A percentile compares a stretch with the other conserved stretches of the same genome.
Evolutionary conservation across 2,329 filamentous ascomycete genomes (phyloP).

Genomic region (Rutstroemia sydowiana): DNA sequence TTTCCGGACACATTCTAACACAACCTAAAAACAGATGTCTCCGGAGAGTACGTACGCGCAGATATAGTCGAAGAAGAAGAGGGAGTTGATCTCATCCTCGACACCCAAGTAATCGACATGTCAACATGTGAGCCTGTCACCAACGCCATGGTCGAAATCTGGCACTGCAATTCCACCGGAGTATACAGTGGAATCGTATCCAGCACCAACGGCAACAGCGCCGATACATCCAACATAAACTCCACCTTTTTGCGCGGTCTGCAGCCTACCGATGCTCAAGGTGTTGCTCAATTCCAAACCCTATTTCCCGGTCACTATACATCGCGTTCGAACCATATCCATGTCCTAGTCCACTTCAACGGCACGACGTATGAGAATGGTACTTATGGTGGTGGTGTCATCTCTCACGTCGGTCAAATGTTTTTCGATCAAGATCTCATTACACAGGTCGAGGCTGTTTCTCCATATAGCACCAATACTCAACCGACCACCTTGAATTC

Average conservation of each 20-base stretch:
- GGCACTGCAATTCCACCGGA: constrained; percentile 35
- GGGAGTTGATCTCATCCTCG: constrained; percentile 35
- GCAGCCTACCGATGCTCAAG: constrained; percentile 34
- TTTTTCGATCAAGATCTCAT: constrained; percentile 52
- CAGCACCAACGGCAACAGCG: background rate
- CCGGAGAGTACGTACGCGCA: constrained; percentile 32
- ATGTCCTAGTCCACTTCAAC: constrained; percentile 34
- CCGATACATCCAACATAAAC: constrained; percentile 27
- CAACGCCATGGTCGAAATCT: constrained; percentile 32
- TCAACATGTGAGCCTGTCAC: constrained; percentile 35
- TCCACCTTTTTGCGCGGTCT: constrained; percentile 34
- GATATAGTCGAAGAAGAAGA: constrained; percentile 26
- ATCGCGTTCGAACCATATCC: constrained; percentile 40
- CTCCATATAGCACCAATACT: constrained; percentile 38
- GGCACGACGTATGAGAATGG: constrained; percentile 29
- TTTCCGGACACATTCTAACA: too few species aligned
- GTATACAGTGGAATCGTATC: constrained; percentile 35
- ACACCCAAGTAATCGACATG: constrained; percentile 35
- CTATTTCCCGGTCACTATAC: constrained; percentile 41
- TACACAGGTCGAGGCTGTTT: constrained; percentile 36
- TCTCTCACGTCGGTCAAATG: constrained; percentile 49
- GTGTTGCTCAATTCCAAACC: constrained; percentile 35
- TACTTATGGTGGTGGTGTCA: constrained; percentile 40
- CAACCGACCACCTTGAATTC: constrained; percentile 40
- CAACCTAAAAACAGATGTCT: too few species aligned